phyloP scores from a whole-genome alignment of 2,329 filamentous ascomycete genomes.

The Thelonectria blattea region DNA sequence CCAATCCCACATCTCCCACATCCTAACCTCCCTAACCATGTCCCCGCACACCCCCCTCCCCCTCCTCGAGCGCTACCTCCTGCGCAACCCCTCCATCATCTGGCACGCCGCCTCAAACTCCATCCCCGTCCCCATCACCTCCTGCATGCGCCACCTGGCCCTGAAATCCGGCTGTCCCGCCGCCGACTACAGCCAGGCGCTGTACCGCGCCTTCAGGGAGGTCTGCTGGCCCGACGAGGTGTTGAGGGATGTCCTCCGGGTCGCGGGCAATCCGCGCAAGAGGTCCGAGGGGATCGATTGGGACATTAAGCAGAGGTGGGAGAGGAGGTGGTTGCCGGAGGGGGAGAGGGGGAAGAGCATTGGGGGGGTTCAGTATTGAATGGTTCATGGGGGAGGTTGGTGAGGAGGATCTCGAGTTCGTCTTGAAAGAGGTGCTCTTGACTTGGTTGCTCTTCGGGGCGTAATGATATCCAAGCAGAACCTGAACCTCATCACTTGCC shows the following conservation, averaged over 20 bases:
- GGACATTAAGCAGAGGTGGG: too few species aligned
- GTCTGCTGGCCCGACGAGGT: background rate
- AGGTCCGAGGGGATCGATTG: too few species aligned
- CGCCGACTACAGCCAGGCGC: background rate
- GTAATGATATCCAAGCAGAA: background rate
- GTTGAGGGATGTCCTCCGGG: background rate
- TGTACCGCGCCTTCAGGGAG: background rate
- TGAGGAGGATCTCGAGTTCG: too few species aligned
- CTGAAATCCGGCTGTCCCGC: background rate
- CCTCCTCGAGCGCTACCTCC: conserved; percentile 23
- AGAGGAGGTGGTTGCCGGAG: too few species aligned
- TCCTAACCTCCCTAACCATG: background rate
- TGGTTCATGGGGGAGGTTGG: too few species aligned
- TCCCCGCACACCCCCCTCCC: background rate
- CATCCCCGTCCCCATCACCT: background rate
- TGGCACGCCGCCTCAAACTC: conserved; percentile 22
- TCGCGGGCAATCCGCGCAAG: background rate
- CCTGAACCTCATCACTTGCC: too few species aligned
- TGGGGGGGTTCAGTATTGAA: too few species aligned
- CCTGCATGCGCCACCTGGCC: background rate
- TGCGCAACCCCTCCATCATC: conserved; percentile 30
- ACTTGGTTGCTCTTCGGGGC: background rate
- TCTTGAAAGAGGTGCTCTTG: too few species aligned
- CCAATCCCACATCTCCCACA: background rate
- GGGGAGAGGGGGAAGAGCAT: too few species aligned